Evolutionary conservation across 208 protist genomes (phyloP).

Genomic region (Wallacemonas rigidus): DNA sequence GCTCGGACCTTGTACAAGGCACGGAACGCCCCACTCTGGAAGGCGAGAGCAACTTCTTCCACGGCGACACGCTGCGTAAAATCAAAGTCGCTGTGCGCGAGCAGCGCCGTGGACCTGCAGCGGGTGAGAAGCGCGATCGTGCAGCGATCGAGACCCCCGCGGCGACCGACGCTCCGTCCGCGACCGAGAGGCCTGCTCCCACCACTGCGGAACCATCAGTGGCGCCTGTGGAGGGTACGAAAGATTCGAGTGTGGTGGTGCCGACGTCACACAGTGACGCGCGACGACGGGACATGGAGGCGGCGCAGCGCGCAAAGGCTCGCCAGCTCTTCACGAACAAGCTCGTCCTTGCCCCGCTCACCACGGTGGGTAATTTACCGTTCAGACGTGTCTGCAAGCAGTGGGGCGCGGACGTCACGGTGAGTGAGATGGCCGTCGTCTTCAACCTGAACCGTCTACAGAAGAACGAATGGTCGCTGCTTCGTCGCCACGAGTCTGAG

Average conservation of each 20-base stretch:
- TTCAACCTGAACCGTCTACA: conserved; percentile 83
- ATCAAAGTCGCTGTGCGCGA: conserved; percentile 60
- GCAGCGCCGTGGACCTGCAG: conserved; percentile 13
- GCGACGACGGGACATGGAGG: conserved; percentile 40
- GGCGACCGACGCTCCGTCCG: neutral
- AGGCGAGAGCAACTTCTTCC: conserved; percentile 79
- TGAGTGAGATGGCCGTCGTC: conserved; percentile 95
- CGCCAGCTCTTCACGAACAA: conserved; percentile 86
- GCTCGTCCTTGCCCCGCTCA: conserved; percentile 96
- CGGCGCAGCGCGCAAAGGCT: conserved; percentile 28
- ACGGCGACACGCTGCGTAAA: conserved; percentile 47
- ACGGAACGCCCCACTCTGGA: conserved; percentile 71
- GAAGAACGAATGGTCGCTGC: conserved; percentile 93
- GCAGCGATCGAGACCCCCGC: neutral
- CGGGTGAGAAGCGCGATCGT: conserved; percentile 18
- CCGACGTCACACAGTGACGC: conserved; percentile 29
- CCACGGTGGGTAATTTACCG: conserved; percentile 98
- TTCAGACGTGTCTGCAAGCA: conserved; percentile 94
- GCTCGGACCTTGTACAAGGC: conserved; percentile 42
- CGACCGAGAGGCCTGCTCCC: neutral
- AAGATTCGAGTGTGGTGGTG: conserved; percentile 18
- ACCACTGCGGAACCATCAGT: neutral
- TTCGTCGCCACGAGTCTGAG: conserved; percentile 93
- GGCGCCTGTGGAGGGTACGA: conserved; percentile 17
- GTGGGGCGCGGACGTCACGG: conserved; percentile 93